These are phyloP conservation scores for Coelastrella sp. DNA, from an alignment of 139 green algal genomes.

Conservation along the genomic window DNA sequence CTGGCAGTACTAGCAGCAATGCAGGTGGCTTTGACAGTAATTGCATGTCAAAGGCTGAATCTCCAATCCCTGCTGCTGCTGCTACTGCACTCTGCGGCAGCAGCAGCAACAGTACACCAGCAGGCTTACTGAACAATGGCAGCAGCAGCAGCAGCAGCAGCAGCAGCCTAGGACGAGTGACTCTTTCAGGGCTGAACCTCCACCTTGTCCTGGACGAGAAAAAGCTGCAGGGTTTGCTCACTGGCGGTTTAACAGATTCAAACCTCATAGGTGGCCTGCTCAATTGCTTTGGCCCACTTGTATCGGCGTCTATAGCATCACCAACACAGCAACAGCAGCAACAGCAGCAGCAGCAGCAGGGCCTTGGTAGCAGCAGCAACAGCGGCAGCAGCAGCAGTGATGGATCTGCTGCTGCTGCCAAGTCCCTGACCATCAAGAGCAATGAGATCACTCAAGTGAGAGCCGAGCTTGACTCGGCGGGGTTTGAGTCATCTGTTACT, in stretches of 20 bases:
- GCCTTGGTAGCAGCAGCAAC: background rate
- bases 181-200: constrained; percentile 67
- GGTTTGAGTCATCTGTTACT: constrained; percentile 66
- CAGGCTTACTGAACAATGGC: background rate
- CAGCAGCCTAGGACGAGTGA: constrained; percentile 64
- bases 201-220: constrained; percentile 73
- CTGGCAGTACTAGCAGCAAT: background rate
- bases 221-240: constrained; percentile 70
- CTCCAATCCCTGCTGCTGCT: background rate
- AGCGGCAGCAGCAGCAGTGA: constrained; percentile 15
- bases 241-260: constrained; percentile 1
- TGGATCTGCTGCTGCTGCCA: background rate
- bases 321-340: constrained; percentile 17
- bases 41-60: background rate
- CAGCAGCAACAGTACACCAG: background rate
- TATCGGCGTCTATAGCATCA: constrained; percentile 47
- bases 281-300: constrained; percentile 73
- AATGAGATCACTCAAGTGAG: constrained; percentile 77
- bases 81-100: background rate
- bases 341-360: background rate
- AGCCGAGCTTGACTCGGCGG: constrained; percentile 69
- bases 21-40: too few relatives aligned
- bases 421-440: constrained; percentile 71
- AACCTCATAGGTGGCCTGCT: constrained; percentile 69
- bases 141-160: background rate